Conservation (phyloP, 2,329 filamentous ascomycete species). For the Chrysoporthe puriensis region DNA sequence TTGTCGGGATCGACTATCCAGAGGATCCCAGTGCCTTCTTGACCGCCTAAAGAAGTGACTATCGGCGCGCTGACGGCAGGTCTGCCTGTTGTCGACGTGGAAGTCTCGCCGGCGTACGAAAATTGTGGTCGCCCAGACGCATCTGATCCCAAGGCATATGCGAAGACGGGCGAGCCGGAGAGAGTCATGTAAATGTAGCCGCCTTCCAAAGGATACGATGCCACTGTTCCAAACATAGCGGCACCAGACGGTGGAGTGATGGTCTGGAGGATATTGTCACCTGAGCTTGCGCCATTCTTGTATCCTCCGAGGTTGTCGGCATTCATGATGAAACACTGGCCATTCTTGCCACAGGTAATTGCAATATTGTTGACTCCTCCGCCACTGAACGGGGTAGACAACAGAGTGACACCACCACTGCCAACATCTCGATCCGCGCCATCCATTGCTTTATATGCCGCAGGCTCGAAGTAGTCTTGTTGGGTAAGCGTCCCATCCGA, state of each 20-base stretch:
- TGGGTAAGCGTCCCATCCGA: conserved; percentile 39
- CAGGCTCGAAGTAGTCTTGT: conserved; percentile 55
- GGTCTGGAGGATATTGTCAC: conserved; percentile 49
- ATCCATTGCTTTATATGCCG: conserved; percentile 53
- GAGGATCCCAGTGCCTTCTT: conserved; percentile 43
- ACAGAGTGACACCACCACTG: conserved; percentile 43
- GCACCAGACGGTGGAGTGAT: conserved; percentile 45
- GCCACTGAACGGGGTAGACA: conserved; percentile 7
- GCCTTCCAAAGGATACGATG: conserved; percentile 52
- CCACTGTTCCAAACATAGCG: conserved; percentile 51
- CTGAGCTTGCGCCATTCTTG: conserved; percentile 38
- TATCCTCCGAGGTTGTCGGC: conserved; percentile 34
- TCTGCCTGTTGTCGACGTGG: conserved; percentile 35
- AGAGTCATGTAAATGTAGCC: conserved; percentile 53
- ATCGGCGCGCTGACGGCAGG: conserved; percentile 40
- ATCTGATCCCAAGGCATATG: conserved; percentile 41
- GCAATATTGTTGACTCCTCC: conserved; percentile 40
- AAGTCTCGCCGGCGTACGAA: conserved; percentile 37
- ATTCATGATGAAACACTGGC: conserved; percentile 47
- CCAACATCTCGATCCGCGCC: conserved; percentile 56
- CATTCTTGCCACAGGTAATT: conserved; percentile 55
- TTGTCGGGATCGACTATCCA: conserved; percentile 45
- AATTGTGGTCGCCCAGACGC: conserved; percentile 39
- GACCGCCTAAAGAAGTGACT: conserved; percentile 42
- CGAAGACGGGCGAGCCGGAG: conserved; percentile 36